Conservation (phyloP, 768 basidiomycete species). For the Xerocomellus amylosporus region DNA sequence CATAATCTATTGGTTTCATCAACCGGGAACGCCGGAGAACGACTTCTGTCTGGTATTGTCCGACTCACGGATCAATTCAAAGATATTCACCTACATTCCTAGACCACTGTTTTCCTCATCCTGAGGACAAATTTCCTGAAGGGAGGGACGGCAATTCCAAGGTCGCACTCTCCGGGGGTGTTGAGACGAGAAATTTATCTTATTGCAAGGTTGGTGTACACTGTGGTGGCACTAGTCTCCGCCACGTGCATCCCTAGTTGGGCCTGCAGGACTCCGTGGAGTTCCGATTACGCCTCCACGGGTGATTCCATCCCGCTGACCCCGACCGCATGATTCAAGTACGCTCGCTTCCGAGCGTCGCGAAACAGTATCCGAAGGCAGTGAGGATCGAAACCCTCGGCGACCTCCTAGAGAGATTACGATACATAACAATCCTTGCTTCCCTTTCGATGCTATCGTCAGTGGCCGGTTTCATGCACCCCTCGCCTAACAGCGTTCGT, state of each 20-base stretch:
- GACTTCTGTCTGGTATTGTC: slow-evolving; percentile 11
- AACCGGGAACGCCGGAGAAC: slow-evolving; percentile 2
- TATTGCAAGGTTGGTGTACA: background rate
- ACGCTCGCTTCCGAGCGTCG: slow-evolving; percentile 17
- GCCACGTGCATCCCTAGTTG: slow-evolving; percentile 2
- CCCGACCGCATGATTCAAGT: slow-evolving; percentile 6
- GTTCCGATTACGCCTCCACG: slow-evolving; percentile 17
- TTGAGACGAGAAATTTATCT: background rate
- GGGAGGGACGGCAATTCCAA: background rate
- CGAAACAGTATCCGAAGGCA: slow-evolving; percentile 22
- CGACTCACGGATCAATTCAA: slow-evolving; percentile 8
- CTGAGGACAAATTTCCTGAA: background rate
- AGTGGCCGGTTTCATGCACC: slow-evolving; percentile 13
- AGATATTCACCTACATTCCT: background rate
- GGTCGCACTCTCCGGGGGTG: background rate
- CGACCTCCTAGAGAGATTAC: slow-evolving; percentile 5
- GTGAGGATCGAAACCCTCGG: slow-evolving; percentile 19
- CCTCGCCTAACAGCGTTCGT: slow-evolving; percentile 11
- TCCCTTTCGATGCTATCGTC: slow-evolving; percentile 4
- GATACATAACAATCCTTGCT: background rate
- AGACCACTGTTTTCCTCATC: background rate
- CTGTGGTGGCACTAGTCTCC: slow-evolving; percentile 1
- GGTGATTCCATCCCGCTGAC: background rate
- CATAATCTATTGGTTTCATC: slow-evolving; percentile 8
- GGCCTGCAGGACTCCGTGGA: slow-evolving; percentile 22